These are phyloP conservation scores for Austroboletus festivus DNA, from an alignment of 768 basidiomycete genomes.

Conservation along the genomic window DNA sequence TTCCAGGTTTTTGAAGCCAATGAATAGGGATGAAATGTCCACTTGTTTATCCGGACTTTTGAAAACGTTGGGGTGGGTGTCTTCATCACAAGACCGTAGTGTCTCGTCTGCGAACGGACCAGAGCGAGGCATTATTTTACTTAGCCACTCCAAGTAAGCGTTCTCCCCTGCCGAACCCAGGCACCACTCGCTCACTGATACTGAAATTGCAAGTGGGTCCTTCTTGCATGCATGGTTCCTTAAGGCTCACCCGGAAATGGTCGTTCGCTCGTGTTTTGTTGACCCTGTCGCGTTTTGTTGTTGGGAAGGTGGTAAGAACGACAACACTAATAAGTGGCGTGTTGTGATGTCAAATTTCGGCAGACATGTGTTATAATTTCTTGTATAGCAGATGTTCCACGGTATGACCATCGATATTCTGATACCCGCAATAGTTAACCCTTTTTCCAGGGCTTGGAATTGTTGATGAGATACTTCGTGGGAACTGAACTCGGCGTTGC, in stretches of 20 bases:
- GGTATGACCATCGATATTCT: slow-evolving; percentile 35
- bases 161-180: not conserved
- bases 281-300: slow-evolving; percentile 90
- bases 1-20: slow-evolving; percentile 65
- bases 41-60: slow-evolving; percentile 55
- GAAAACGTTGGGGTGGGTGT: slow-evolving; percentile 61
- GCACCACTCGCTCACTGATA: not conserved
- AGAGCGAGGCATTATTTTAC: slow-evolving; percentile 60
- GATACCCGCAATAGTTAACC: slow-evolving; percentile 1
- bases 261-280: slow-evolving; percentile 79
- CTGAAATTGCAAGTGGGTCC: slow-evolving; percentile 53
- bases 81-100: slow-evolving; percentile 21
- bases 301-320: slow-evolving; percentile 83
- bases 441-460: slow-evolving; percentile 59
- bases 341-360: not conserved
- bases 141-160: slow-evolving; percentile 86
- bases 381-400: slow-evolving; percentile 68
- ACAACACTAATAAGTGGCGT: not conserved
- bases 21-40: slow-evolving; percentile 59
- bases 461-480: slow-evolving; percentile 86
- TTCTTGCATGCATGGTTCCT: slow-evolving; percentile 89
- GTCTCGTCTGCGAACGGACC: slow-evolving; percentile 2
- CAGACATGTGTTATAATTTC: slow-evolving; percentile 91
- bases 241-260: slow-evolving; percentile 68
- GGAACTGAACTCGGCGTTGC: slow-evolving; percentile 85